These are phyloP conservation scores for Penicillium sp. DNA, from an alignment of 2,329 filamentous ascomycete species.

Conservation along the genomic window DNA sequence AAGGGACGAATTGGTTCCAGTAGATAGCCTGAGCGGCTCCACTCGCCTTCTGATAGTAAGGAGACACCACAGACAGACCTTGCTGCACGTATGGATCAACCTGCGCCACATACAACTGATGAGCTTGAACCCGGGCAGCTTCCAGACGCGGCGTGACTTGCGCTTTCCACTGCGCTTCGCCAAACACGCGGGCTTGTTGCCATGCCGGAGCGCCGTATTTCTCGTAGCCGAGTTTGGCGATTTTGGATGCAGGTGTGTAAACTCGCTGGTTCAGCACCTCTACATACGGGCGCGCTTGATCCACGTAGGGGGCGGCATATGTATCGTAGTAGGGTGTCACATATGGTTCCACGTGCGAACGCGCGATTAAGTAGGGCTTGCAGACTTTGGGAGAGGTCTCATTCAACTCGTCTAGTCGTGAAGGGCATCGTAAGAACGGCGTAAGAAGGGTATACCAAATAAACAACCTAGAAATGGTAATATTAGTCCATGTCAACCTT, in stretches of 20 bases:
- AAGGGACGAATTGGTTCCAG: constrained; percentile 67
- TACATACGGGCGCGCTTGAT: constrained; percentile 73
- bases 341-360: constrained; percentile 70
- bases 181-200: constrained; percentile 66
- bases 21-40: constrained; percentile 45
- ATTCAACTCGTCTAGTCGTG: constrained; percentile 66
- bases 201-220: constrained; percentile 76
- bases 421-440: constrained; percentile 79
- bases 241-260: constrained; percentile 67
- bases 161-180: constrained; percentile 74
- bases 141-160: constrained; percentile 74
- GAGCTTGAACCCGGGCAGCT: constrained; percentile 63
- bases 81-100: constrained; percentile 74
- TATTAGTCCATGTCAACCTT: constrained; percentile 5
- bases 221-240: constrained; percentile 62
- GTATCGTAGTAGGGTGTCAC: constrained; percentile 81
- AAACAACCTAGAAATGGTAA: constrained; percentile 58
- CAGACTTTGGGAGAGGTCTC: constrained; percentile 76
- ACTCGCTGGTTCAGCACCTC: constrained; percentile 60
- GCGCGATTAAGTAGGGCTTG: constrained; percentile 73
- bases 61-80: constrained; percentile 59
- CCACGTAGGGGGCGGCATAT: constrained; percentile 82
- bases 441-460: constrained; percentile 87
- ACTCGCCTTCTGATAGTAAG: constrained; percentile 77
- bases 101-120: constrained; percentile 67